phyloP scores from a whole-genome alignment of 1,284 basidiomycete species.

The Ganoderma leucocontextum region DNA sequence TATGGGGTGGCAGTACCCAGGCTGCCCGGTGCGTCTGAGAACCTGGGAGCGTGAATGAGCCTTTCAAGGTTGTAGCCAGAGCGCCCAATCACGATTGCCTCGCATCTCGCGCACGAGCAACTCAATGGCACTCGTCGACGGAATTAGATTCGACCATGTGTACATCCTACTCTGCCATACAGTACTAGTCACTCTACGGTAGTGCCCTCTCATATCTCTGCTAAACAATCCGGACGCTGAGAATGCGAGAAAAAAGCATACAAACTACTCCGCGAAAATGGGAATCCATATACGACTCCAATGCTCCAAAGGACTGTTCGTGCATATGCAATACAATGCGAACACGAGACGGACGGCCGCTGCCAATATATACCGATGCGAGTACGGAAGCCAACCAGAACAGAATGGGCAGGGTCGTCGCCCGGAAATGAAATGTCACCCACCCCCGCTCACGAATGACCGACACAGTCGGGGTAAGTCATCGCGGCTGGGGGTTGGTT shows the following conservation, averaged over 20 bases:
- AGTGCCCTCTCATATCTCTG: not conserved
- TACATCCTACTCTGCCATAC: constrained; percentile 1
- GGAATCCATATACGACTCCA: not conserved
- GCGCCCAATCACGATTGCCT: constrained; percentile 6
- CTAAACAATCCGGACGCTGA: not conserved
- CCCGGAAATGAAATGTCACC: constrained; percentile 11
- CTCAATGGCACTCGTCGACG: not conserved
- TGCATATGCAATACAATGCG: constrained; percentile 7
- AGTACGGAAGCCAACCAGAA: not conserved
- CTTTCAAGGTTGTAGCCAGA: constrained; percentile 9
- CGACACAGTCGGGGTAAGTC: not conserved
- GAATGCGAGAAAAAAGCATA: not conserved
- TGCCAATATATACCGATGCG: constrained; percentile 3
- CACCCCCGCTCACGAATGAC: not conserved
- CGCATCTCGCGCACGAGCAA: constrained; percentile 9
- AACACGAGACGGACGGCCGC: not conserved
- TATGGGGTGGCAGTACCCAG: constrained; percentile 30
- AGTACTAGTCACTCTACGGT: constrained; percentile 1
- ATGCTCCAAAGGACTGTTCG: not conserved
- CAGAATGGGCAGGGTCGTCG: constrained; percentile 3
- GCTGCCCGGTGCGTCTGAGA: constrained; percentile 29
- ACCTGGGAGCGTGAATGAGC: constrained; percentile 17
- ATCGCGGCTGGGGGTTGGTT: constrained; percentile 14
- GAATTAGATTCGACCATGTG: constrained; percentile 22
- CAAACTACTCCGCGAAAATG: not conserved